These are phyloP conservation scores for Fusarium oxysporum DNA, from an alignment of 2,329 filamentous ascomycete species.

Conservation along the genomic window DNA sequence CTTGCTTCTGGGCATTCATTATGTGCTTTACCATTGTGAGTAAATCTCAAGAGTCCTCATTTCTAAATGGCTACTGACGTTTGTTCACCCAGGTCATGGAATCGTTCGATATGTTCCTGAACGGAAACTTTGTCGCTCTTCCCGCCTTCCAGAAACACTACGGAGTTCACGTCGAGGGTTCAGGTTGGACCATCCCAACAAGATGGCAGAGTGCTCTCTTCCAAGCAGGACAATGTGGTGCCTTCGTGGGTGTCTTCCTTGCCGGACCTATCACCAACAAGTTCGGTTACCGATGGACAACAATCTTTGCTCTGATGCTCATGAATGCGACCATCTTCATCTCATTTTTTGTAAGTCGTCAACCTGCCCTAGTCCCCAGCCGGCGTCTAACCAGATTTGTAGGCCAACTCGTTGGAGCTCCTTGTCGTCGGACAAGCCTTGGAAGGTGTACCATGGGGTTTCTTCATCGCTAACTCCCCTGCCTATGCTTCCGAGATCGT, in stretches of 20 bases:
- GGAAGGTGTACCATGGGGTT: constrained; percentile 70
- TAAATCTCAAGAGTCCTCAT: neutral
- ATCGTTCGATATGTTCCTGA: constrained; percentile 61
- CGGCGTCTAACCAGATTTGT: neutral
- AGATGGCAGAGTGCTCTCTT: constrained; percentile 56
- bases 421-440: constrained; percentile 65
- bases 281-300: constrained; percentile 53
- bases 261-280: constrained; percentile 52
- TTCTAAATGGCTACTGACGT: neutral
- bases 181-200: constrained; percentile 50
- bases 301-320: constrained; percentile 52
- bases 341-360: constrained; percentile 61
- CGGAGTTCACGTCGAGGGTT: constrained; percentile 47
- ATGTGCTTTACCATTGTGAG: constrained; percentile 64
- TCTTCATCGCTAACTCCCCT: constrained; percentile 72
- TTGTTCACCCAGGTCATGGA: constrained; percentile 58
- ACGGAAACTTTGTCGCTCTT: constrained; percentile 59
- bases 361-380: rapidly evolving
- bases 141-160: constrained; percentile 52
- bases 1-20: constrained; percentile 60
- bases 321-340: constrained; percentile 57
- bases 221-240: constrained; percentile 50
- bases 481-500: constrained; percentile 71
- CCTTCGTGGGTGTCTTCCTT: constrained; percentile 52
- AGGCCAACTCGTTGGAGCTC: constrained; percentile 51